Base-by-base conservation (phyloP, 176 grass and related monocot species). In the Triticum urartu region DNA sequence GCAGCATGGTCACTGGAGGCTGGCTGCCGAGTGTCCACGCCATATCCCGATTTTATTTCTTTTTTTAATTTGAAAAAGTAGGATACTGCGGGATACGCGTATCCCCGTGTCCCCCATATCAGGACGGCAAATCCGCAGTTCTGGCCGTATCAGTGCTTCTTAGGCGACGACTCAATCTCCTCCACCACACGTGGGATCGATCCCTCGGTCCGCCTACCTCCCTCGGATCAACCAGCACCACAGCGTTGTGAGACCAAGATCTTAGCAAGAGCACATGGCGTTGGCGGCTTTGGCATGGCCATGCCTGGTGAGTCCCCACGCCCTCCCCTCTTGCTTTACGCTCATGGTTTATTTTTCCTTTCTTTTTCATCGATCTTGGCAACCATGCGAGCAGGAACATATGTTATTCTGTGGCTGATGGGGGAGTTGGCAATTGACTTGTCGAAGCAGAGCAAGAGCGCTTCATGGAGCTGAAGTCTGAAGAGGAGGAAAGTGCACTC, bases 401-500 rank as follows among this genome's bases (percentile, higher is more conserved):
- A 33, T 89, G 75, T 12, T 89, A 4, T 8, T 72, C 36, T 52
- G 25, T 43, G 66, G 21, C 81, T 90, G 54, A 90, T 18, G 67
- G 32, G 25, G 54, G 22, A 17, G 21, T 62, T 62, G 26, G 11
- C 22, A 84, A 54, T 94, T 56, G 79, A 88, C 52, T 87, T 94
- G 80, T 76, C 87, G 39, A 83, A 94, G 75, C 22, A 84, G n/a
- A 89, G 89, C 89, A 83, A 84, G 92, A 80, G 86, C 76, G 81
- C 75, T 94, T 91, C 89, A 42, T 78, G 86, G 92, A 89, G 76
- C 87, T 94, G 70, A 94, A 94, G 80, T 70, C 87, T 94, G 76
- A 94, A 94, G 80, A 56, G 89, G 89, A 84, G 87, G 89, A 89
- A 87, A 89, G 86, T 84, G 69, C 86, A 88, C 70, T 75, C 86